Evolutionary conservation across 192 early-diverging fungal genomes (phyloP).

Genomic region (Paraglomus brasilianum): DNA sequence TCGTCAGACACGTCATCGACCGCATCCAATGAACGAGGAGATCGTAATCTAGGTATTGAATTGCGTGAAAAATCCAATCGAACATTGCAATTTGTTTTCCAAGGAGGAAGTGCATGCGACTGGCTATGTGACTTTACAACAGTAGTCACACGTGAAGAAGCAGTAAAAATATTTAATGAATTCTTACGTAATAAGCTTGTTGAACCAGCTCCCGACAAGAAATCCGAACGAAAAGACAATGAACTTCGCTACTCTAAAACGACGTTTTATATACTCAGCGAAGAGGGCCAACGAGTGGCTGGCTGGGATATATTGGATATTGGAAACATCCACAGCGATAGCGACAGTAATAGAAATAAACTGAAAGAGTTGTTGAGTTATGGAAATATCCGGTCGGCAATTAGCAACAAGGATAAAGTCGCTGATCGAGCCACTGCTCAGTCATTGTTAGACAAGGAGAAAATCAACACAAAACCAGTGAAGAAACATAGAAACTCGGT

Average conservation of each 20-base stretch:
- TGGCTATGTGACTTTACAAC: constrained; percentile 55
- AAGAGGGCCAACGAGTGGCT: constrained; percentile 36
- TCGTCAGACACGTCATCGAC: constrained; percentile 3
- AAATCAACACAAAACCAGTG: constrained; percentile 13
- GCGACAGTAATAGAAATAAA: neutral
- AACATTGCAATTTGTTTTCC: constrained; percentile 44
- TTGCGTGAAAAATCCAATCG: constrained; percentile 42
- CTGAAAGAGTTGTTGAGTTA: too few species aligned
- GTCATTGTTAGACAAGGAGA: neutral
- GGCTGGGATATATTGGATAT: constrained; percentile 36
- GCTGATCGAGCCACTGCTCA: too few species aligned
- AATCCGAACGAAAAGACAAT: constrained; percentile 22
- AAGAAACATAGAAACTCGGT: neutral
- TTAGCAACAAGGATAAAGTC: too few species aligned
- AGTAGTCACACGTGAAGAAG: constrained; percentile 49
- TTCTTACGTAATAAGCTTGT: constrained; percentile 48
- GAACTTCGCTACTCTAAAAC: constrained; percentile 32
- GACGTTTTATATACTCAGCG: constrained; percentile 39
- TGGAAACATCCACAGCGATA: constrained; percentile 21
- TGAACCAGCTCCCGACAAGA: constrained; percentile 37
- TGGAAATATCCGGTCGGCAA: neutral
- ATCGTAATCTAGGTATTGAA: constrained; percentile 44
- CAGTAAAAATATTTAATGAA: constrained; percentile 42
- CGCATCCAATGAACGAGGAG: constrained; percentile 17
- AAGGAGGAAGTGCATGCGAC: constrained; percentile 44